Conservation (phyloP, 441 rosid genomes). For the Viola pubescens region DNA sequence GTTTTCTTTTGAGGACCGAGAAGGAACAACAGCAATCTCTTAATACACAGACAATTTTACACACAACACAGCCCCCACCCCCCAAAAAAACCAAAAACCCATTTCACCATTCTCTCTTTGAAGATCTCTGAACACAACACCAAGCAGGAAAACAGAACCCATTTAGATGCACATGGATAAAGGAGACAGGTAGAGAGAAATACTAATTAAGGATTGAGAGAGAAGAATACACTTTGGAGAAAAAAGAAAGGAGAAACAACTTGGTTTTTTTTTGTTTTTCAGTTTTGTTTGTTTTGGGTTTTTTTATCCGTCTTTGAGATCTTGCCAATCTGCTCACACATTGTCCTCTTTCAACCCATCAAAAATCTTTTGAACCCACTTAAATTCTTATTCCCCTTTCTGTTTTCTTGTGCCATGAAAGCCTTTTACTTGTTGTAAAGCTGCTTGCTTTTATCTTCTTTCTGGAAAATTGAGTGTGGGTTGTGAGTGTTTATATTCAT, state of each 20-base stretch:
- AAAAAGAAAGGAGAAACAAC: not conserved
- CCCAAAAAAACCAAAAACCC: constrained; percentile 14
- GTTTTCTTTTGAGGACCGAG: constrained; percentile 10
- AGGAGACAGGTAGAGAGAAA: constrained; percentile 12
- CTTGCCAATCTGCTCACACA: constrained; percentile 23
- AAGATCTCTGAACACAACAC: constrained; percentile 15
- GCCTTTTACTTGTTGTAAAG: constrained; percentile 2
- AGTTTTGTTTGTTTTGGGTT: not conserved
- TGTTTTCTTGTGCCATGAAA: constrained; percentile 2
- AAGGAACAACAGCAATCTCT: not conserved
- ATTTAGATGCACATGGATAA: constrained; percentile 4
- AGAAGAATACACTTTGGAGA: constrained; percentile 3
- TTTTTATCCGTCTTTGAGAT: constrained; percentile 20
- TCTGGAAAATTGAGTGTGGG: not conserved
- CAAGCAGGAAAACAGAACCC: not conserved
- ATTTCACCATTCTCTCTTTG: not conserved
- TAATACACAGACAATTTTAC: constrained; percentile 15
- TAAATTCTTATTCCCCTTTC: not conserved
- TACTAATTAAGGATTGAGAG: not conserved
- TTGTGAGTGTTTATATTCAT: constrained; percentile 10
- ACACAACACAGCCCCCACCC: constrained; percentile 9
- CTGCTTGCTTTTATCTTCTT: constrained; percentile 1
- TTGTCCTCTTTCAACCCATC: constrained; percentile 19
- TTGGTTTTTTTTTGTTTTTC: constrained; percentile 3
- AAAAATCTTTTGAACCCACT: constrained; percentile 10